These are phyloP conservation scores for Ustanciosporium gigantosporum DNA, from an alignment of 1,284 basidiomycete genomes.

Conservation along the genomic window DNA sequence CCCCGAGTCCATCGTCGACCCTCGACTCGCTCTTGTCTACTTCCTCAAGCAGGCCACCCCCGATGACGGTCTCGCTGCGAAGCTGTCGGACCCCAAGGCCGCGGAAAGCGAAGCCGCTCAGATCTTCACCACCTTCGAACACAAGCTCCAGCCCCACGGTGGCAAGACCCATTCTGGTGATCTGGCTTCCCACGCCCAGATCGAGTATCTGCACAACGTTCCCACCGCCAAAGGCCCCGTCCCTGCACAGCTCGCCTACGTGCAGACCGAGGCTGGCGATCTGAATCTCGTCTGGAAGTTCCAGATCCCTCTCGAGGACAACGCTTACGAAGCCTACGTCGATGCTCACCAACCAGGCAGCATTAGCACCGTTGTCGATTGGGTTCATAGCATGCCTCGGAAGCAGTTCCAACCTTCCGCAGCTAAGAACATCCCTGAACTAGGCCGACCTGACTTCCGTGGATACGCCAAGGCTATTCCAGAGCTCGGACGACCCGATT, in stretches of 20 bases:
- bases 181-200: conserved; percentile 29
- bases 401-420: conserved; percentile 8
- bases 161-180: conserved; percentile 34
- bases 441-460: conserved; percentile 19
- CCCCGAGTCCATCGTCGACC: conserved; percentile 32
- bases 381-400: conserved; percentile 46
- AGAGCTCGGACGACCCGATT: conserved; percentile 41
- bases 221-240: conserved; percentile 49
- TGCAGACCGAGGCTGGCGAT: conserved; percentile 30
- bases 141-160: conserved; percentile 40
- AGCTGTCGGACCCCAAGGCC: conserved; percentile 22
- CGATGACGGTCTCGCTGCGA: conserved; percentile 30
- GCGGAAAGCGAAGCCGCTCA: conserved; percentile 32
- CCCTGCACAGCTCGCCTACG: conserved; percentile 46
- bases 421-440: conserved; percentile 3
- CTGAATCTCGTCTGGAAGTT: conserved; percentile 49
- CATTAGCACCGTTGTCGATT: conserved; percentile 45
- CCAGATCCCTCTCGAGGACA: conserved; percentile 49
- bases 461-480: conserved; percentile 11
- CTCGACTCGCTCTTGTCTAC: conserved; percentile 42
- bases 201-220: conserved; percentile 44
- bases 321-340: conserved; percentile 49
- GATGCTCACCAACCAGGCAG: conserved; percentile 41
- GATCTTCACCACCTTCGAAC: conserved; percentile 41
- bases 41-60: conserved; percentile 48